Evolutionary conservation across 805 yeast species (phyloP).

Genomic region (Wickerhamiella siamensis): DNA sequence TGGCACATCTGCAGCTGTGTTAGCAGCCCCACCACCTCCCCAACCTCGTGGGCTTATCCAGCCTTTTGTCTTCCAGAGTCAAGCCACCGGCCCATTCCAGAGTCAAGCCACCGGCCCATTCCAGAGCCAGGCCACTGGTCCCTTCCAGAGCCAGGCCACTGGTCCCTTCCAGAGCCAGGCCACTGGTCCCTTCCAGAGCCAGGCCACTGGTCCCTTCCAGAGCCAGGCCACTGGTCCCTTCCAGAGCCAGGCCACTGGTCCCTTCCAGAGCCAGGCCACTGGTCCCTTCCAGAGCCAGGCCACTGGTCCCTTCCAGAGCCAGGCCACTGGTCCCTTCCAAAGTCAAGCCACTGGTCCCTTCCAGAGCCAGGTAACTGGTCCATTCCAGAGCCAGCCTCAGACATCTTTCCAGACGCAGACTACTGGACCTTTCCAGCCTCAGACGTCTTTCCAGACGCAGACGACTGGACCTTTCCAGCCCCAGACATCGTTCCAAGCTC

Average conservation of each 20-base stretch:
- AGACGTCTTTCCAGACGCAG: conserved; percentile 1
- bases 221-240: conserved; percentile 3
- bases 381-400: conserved; percentile 6
- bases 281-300: conserved; percentile 8
- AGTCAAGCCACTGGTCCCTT: conserved; percentile 4
- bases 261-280: conserved; percentile 15
- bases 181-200: conserved; percentile 4
- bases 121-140: conserved; percentile 8
- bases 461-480: conserved; percentile 10
- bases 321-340: conserved; percentile 12
- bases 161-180: conserved; percentile 11
- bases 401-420: conserved; percentile 3
- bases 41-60: conserved; percentile 21
- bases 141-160: conserved; percentile 10
- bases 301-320: conserved; percentile 4
- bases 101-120: conserved; percentile 21
- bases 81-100: conserved; percentile 21
- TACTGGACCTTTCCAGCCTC: conserved; percentile 12
- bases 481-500: conserved; percentile 1
- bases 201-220: conserved; percentile 8
- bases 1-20: conserved; percentile 22
- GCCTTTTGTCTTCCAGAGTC: conserved; percentile 18
- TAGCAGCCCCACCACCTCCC: conserved; percentile 20
- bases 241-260: conserved; percentile 21
- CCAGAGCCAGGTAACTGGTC: conserved; percentile 10